Evolutionary conservation across 768 basidiomycete species (phyloP), one percentile per base, ranked within the genome.

Genomic region (Mycena galopus): DNA sequence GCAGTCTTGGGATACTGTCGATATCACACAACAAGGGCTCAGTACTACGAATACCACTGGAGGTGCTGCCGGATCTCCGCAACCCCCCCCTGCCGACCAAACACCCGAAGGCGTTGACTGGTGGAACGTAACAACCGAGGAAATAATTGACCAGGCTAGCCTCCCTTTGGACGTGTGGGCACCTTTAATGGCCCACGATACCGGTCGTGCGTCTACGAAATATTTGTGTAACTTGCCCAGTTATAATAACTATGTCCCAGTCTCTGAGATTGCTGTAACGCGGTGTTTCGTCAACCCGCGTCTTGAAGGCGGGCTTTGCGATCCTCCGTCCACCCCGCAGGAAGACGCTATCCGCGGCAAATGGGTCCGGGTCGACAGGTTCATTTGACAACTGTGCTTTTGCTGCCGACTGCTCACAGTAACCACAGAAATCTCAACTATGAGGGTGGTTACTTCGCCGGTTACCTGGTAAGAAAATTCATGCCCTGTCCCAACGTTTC

Each of bases 351-450:
- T 91, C 75, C 91, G 88, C 74, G 94, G 94, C 0, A 94, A 92
- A 76, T 99, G 97, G 97, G 95, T 97, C 2, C 90, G 93, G 17
- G 92, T 99, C 16, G 90, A 91, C 44, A 79, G 75, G 92, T 85
- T 69, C 32, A 39, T 92, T 84, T 25, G 77, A 83, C 62, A 83
- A 86, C 82, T 91, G 86, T 81, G 16, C 17, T 23, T 23, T 42
- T 94, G 77, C 91, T 95, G 73, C 78, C 23, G 89, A 81, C 5
- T 5, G 29, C 32, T 39, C 32, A 29, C 50, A 51, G 1, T 25
- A 37, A 44, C 57, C 27, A 57, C 21, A 61, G 76, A 55, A 44
- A 75, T 58, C 67, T 75, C 51, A 75, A 75, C 50, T 75, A 66
- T 37, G 74, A 75, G 23, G 67, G 67, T n/a, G 67, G 71, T 3